Conservation (phyloP, 192 early-diverging fungal genomes). For the Backusella psychrophila region DNA sequence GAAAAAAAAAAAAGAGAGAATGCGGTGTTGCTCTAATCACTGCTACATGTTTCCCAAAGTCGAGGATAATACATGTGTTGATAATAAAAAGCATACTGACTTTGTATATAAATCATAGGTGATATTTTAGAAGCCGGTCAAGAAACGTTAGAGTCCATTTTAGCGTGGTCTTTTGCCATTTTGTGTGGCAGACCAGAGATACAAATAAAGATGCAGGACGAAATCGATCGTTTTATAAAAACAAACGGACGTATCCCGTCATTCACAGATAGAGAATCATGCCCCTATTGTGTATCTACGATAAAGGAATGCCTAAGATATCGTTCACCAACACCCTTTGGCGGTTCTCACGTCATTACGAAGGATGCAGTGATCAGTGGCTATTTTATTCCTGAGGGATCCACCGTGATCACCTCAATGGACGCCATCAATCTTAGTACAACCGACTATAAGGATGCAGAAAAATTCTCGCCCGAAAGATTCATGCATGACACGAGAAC, state of each 20-base stretch:
- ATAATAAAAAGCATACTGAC: background rate
- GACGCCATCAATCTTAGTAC: background rate
- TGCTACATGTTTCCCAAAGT: background rate
- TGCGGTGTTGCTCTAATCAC: background rate
- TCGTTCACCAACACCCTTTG: background rate
- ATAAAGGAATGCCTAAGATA: background rate
- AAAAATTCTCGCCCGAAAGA: background rate
- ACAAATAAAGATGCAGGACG: slow-evolving; percentile 10
- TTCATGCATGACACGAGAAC: background rate
- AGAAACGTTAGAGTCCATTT: background rate
- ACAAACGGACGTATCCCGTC: background rate
- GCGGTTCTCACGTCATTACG: background rate
- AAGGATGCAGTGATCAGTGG: background rate
- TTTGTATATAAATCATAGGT: background rate
- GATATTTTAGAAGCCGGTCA: background rate
- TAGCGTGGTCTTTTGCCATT: slow-evolving; percentile 13
- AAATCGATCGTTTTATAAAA: slow-evolving; percentile 3
- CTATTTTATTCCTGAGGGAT: background rate
- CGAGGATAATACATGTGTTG: background rate
- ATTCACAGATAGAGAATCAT: background rate
- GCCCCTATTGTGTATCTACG: background rate
- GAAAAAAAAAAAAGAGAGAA: background rate
- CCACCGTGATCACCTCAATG: background rate
- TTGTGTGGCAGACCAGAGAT: slow-evolving; percentile 13
- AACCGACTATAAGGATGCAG: background rate